Percentiles rank a stretch among this genome's conserved stretches.
These are phyloP conservation scores for Amaranthus palmeri DNA, from an alignment of 148 eudicot species.

Conservation along the genomic window DNA sequence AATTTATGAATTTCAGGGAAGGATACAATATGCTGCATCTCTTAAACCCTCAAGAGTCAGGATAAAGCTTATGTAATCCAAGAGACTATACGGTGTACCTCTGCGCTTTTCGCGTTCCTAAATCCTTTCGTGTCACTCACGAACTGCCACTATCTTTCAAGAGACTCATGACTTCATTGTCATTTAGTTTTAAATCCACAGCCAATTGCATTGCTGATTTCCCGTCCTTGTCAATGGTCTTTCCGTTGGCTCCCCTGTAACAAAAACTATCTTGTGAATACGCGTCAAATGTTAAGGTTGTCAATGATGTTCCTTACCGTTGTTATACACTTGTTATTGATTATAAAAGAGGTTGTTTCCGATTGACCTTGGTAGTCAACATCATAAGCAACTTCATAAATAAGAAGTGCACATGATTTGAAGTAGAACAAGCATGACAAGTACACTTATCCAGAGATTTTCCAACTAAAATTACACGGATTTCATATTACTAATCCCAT, in stretches of 20 bases:
- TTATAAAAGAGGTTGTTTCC: too few relatives aligned
- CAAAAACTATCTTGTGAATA: slow-evolving; percentile 4
- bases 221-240: slow-evolving; percentile 54
- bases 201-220: slow-evolving; percentile 59
- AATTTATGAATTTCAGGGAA: slow-evolving; percentile 15
- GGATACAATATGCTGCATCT: slow-evolving; percentile 10
- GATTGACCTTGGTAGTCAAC: too few relatives aligned
- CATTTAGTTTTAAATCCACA: slow-evolving; percentile 44
- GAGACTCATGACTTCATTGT: slow-evolving; percentile 60
- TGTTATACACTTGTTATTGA: neutral
- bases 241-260: slow-evolving; percentile 71
- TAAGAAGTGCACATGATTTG: neutral
- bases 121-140: neutral
- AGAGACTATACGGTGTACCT: neutral
- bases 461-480: too few relatives aligned
- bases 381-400: too few relatives aligned
- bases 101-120: slow-evolving; percentile 11
- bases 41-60: neutral
- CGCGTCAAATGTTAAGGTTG: neutral
- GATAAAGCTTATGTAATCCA: slow-evolving; percentile 6
- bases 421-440: too few relatives aligned
- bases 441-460: too few relatives aligned
- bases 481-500: too few relatives aligned
- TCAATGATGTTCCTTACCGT: neutral
- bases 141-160: slow-evolving; percentile 51